Evolutionary conservation across 2,329 filamentous ascomycete species (phyloP).

Genomic region (Mycocentrospora acerina): DNA sequence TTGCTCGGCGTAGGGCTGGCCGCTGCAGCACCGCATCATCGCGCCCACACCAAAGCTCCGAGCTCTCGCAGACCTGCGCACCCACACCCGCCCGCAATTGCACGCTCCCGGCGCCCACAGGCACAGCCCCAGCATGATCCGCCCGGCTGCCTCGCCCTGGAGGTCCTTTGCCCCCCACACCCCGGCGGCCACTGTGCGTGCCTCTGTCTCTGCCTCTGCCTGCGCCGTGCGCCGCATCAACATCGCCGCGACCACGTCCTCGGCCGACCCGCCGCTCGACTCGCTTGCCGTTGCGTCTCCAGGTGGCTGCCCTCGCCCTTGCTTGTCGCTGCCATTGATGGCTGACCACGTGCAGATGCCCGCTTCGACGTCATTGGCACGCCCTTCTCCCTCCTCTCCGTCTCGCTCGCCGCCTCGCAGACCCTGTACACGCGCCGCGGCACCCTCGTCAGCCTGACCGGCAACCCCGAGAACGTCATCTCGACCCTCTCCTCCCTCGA

Average conservation of each 20-base stretch:
- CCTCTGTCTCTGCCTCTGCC: too few relatives aligned
- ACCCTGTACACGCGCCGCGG: conserved; percentile 90
- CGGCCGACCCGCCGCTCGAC: conserved; percentile 44
- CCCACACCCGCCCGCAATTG: conserved; percentile 6
- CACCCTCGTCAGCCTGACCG: conserved; percentile 84
- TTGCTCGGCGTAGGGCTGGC: conserved; percentile 6
- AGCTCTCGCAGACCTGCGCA: conserved; percentile 3
- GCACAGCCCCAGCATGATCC: conserved; percentile 35
- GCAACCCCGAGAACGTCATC: conserved; percentile 86
- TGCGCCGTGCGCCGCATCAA: conserved; percentile 45
- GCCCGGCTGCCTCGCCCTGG: conserved; percentile 34
- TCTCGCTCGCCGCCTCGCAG: conserved; percentile 89
- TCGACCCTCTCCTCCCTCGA: conserved; percentile 87
- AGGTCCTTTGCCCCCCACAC: conserved; percentile 21
- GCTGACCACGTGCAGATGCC: conserved; percentile 64
- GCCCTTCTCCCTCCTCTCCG: conserved; percentile 90
- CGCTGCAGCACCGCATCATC: not conserved
- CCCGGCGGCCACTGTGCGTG: conserved; percentile 13
- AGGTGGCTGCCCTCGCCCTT: conserved; percentile 17
- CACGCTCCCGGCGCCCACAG: conserved; percentile 20
- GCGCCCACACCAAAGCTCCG: conserved; percentile 8
- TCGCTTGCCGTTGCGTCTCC: conserved; percentile 29
- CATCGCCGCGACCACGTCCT: conserved; percentile 48
- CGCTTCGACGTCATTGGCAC: conserved; percentile 90
- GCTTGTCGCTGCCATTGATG: not conserved